Percentiles rank a stretch among this genome's conserved stretches.
phyloP scores from a whole-genome alignment of 129 eudicot species.

The Dittrichia graveolens region DNA sequence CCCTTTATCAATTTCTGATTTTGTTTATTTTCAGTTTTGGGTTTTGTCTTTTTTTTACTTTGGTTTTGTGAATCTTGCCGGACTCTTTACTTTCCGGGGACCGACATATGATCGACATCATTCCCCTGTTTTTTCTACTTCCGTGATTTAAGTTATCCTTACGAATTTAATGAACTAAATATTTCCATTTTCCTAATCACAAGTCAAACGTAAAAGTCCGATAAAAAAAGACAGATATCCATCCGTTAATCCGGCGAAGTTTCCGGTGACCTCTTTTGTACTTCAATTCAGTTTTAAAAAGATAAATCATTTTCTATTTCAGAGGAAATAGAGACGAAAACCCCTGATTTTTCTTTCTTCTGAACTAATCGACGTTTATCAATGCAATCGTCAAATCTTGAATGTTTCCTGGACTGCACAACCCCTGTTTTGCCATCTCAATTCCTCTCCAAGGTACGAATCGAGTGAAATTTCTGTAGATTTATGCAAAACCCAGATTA shows the following conservation, averaged over 20 bases:
- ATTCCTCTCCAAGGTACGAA: slow-evolving; percentile 65
- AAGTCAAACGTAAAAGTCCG: background rate
- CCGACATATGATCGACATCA: background rate
- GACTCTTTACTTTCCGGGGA: slow-evolving; percentile 15
- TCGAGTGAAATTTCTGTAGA: background rate
- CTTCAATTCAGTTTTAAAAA: too few species aligned
- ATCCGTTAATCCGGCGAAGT: too few species aligned
- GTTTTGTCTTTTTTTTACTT: background rate
- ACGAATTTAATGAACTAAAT: background rate
- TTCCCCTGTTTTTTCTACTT: slow-evolving; percentile 22
- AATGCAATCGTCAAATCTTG: slow-evolving; percentile 68
- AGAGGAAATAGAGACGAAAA: background rate
- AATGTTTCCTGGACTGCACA: slow-evolving; percentile 62
- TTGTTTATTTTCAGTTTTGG: background rate
- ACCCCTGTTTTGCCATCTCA: slow-evolving; percentile 75
- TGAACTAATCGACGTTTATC: slow-evolving; percentile 29
- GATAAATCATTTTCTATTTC: too few species aligned
- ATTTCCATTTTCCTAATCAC: background rate
- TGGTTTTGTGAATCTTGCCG: background rate
- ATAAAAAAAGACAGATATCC: too few species aligned
- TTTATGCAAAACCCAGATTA: background rate
- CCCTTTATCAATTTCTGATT: background rate
- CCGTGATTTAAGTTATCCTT: background rate
- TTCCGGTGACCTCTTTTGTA: too few species aligned
- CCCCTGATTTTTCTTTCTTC: background rate